A percentile compares a stretch with the other conserved stretches of the same genome.
Evolutionary conservation across 2,329 filamentous ascomycete species (phyloP).

Genomic region (Botryotinia narcissicola): DNA sequence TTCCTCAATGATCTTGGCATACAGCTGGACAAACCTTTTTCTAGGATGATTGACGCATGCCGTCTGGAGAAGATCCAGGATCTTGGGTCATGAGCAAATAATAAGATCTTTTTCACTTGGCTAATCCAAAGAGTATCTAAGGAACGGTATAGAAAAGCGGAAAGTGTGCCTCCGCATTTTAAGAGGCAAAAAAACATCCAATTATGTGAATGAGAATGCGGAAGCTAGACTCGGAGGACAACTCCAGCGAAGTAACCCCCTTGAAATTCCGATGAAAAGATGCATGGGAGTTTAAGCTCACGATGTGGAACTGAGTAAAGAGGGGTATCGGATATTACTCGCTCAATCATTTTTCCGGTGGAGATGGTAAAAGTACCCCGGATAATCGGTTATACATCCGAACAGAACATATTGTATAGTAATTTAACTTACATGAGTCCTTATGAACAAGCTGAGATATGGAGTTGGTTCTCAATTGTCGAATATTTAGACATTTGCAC

Average conservation of each 20-base stretch:
- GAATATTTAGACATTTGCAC: neutral
- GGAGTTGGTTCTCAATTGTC: neutral
- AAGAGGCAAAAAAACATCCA: neutral
- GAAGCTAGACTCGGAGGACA: neutral
- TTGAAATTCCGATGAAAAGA: neutral
- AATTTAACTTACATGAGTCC: neutral
- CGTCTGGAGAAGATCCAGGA: neutral
- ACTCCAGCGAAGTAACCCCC: neutral
- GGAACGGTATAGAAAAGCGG: neutral
- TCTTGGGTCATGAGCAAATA: neutral
- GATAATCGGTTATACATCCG: constrained; percentile 5
- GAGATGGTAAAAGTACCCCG: neutral
- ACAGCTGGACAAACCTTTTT: neutral
- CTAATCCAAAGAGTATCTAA: neutral
- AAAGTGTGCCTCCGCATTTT: constrained; percentile 13
- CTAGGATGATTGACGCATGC: neutral
- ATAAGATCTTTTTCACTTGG: neutral
- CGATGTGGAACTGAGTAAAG: neutral
- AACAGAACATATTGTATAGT: neutral
- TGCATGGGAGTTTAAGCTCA: neutral
- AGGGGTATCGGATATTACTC: constrained; percentile 5
- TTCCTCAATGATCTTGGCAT: neutral
- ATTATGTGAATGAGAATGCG: neutral
- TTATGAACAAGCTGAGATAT: neutral
- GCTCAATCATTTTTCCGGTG: constrained; percentile 7